phyloP scores from a whole-genome alignment of 75 land plant species.

The Adiantum capillusveneris region DNA sequence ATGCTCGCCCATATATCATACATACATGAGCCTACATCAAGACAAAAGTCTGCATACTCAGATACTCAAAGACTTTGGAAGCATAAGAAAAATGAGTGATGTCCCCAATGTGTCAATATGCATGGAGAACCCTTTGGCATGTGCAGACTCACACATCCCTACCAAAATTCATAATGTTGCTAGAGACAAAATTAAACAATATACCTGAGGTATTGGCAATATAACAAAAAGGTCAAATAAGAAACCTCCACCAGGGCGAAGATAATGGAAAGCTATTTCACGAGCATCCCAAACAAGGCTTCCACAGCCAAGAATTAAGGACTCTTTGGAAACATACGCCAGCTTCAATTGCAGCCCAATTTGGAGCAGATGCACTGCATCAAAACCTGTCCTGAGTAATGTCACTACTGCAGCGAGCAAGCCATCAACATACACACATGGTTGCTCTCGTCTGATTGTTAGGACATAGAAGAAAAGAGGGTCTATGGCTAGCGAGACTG shows the following conservation, averaged over 20 bases:
- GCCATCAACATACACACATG: constrained; percentile 63
- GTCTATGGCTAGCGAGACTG: constrained; percentile 58
- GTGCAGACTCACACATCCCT: too few relatives aligned
- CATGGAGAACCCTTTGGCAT: too few relatives aligned
- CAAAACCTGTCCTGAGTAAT: constrained; percentile 46
- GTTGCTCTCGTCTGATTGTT: constrained; percentile 33
- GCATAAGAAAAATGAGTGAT: too few relatives aligned
- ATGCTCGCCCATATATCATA: too few relatives aligned
- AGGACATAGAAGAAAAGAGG: constrained; percentile 78
- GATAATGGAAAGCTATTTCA: constrained; percentile 58
- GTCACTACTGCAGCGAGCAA: constrained; percentile 52
- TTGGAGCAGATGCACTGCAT: constrained; percentile 56
- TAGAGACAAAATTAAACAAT: too few relatives aligned
- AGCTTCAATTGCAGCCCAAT: constrained; percentile 76
- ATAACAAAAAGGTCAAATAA: constrained; percentile 75
- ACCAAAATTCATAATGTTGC: too few relatives aligned
- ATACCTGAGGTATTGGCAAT: constrained; percentile 86
- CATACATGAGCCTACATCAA: too few relatives aligned
- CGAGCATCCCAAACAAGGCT: constrained; percentile 85
- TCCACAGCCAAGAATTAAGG: constrained; percentile 81
- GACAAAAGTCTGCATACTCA: too few relatives aligned
- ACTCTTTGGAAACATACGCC: constrained; percentile 76
- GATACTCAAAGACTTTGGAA: too few relatives aligned
- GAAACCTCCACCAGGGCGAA: constrained; percentile 53
- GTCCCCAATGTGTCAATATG: too few relatives aligned